Base-by-base conservation (phyloP, 2,329 filamentous ascomycete species). In the Fusarium hainanense region DNA sequence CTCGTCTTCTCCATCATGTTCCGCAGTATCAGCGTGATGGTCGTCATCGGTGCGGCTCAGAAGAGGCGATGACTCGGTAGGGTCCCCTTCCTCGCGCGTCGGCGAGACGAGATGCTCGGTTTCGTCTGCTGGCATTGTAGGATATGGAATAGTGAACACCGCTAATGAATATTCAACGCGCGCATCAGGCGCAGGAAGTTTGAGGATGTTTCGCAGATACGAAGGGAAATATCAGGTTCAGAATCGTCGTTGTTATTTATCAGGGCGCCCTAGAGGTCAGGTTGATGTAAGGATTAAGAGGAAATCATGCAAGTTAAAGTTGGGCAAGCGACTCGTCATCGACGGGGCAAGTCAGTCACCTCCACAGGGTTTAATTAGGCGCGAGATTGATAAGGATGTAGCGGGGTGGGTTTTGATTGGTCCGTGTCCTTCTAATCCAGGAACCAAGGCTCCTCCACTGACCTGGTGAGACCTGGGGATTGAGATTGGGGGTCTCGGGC, bases 31-130 rank as follows among this genome's bases (percentile, higher is more conserved):
- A 54, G 77, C 74, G 27, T 76, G 72, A 18, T 81, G 76, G 51
- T 79, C 80, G 66, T 83, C 79, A 71, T 84, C 66, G 18, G 72
- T 76, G 41, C 32, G 48, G 8, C 80, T 78, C 2, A 89, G 81
- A 16, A 89, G 81, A 20, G 86, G 86, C n/a, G 86, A 85, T n/a
- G 83, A 81, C 70, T 89, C 87, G 42, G 70, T 76, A 21, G 67
- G 73, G 56, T 60, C 73, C 47, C 72, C 62, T n/a, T 73, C 62
- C 12, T 78, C 76, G 46, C 65, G 72, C 37, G 79, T 76, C 32
- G 77, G 74, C 16, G 80, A 76, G 46, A 85, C 79, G 62, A 87
- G 77, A 40, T 83, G 84, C 23, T 83, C 80, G 64, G 77, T 78
- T 74, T 86, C 84, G 56, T 81, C 75, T 55, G 81, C 78, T 27